These are phyloP conservation scores for Lavandula angustifolia DNA, from an alignment of 257 asterid genomes.

Conservation along the genomic window DNA sequence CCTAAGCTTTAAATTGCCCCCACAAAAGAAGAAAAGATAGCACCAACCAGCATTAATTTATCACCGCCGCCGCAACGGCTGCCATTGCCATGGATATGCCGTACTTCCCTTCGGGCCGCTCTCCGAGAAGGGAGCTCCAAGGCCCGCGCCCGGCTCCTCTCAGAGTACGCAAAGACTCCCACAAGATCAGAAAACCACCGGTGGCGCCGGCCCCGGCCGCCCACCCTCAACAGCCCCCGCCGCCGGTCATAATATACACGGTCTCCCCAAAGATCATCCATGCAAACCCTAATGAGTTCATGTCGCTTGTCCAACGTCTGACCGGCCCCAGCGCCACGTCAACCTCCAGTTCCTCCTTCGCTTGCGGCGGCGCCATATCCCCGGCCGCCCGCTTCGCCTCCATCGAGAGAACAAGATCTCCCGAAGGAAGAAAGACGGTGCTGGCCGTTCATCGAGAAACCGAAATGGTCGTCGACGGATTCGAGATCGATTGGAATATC, in stretches of 20 bases:
- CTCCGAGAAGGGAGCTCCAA: constrained; percentile 73
- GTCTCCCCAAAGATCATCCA: constrained; percentile 92
- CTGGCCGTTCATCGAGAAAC: constrained; percentile 28
- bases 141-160: constrained; percentile 93
- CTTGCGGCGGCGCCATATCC: constrained; percentile 44
- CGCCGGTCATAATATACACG: constrained; percentile 86
- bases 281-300: constrained; percentile 97
- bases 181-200: constrained; percentile 85
- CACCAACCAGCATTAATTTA: constrained; percentile 28
- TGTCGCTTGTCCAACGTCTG: constrained; percentile 84
- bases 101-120: constrained; percentile 46
- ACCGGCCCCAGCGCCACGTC: constrained; percentile 59
- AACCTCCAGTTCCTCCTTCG: constrained; percentile 31
- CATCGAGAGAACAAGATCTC: constrained; percentile 55
- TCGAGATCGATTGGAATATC: constrained; percentile 40
- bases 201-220: constrained; percentile 43
- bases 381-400: constrained; percentile 91
- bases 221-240: constrained; percentile 35
- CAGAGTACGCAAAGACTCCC: constrained; percentile 73
- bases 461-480: constrained; percentile 37
- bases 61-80: constrained; percentile 25
- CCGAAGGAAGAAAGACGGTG: constrained; percentile 36
- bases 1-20: constrained; percentile 8
- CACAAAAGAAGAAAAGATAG: constrained; percentile 16
- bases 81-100: constrained; percentile 56